Evolutionary conservation across 1,139 yeast genomes (phyloP).

Genomic region (Hansenula lynferdii): DNA sequence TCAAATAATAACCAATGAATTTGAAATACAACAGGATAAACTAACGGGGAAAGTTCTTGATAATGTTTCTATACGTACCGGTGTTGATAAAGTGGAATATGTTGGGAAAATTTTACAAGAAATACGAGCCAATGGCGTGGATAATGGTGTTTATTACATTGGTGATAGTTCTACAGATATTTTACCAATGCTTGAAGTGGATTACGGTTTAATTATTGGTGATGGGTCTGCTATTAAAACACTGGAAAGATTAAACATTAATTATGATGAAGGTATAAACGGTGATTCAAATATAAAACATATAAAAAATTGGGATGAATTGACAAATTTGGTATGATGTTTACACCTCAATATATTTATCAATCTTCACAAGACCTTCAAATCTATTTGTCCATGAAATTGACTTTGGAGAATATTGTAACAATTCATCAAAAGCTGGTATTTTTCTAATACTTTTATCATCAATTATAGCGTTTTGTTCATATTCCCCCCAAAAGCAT

Average conservation of each 20-base stretch:
- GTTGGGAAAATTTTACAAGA: constrained; percentile 22
- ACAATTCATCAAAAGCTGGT: constrained; percentile 67
- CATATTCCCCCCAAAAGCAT: constrained; percentile 76
- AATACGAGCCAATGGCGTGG: constrained; percentile 3
- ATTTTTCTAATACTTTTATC: constrained; percentile 36
- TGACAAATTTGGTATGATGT: constrained; percentile 8
- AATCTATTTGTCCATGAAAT: constrained; percentile 61
- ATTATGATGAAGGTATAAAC: constrained; percentile 12
- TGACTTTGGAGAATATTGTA: constrained; percentile 59
- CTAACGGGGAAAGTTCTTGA: constrained; percentile 36
- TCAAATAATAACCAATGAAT: constrained; percentile 42
- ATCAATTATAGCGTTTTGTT: constrained; percentile 34
- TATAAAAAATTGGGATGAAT: constrained; percentile 17
- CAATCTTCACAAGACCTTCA: constrained; percentile 60
- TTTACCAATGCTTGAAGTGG: constrained; percentile 44
- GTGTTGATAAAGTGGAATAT: constrained; percentile 44
- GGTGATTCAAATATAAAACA: constrained; percentile 14
- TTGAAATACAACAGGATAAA: constrained; percentile 33
- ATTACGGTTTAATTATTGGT: constrained; percentile 44
- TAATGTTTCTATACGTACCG: constrained; percentile 40
- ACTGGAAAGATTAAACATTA: constrained; percentile 9
- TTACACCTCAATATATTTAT: constrained; percentile 17
- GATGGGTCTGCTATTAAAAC: constrained; percentile 29
- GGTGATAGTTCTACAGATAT: constrained; percentile 71
- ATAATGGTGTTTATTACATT: constrained; percentile 36